These are phyloP conservation scores for Ichthyophthirius multifiliis DNA, from an alignment of 169 alveolate species.

Conservation along the genomic window DNA sequence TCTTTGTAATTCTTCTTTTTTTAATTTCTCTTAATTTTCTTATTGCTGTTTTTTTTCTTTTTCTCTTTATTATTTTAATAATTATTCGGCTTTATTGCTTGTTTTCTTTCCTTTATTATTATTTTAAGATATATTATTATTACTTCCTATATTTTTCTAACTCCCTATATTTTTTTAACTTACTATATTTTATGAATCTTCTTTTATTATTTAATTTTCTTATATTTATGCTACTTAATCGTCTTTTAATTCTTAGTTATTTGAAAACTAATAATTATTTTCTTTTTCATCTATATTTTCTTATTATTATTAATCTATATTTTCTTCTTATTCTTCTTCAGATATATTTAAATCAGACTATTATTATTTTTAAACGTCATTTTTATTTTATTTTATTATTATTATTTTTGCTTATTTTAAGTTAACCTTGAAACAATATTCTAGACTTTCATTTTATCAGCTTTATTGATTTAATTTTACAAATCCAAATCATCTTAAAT, in stretches of 20 bases:
- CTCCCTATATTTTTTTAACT: neutral
- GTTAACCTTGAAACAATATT: neutral
- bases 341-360: too few species aligned
- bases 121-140: neutral
- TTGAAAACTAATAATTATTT: neutral
- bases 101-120: slow-evolving; percentile 1
- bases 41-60: slow-evolving; percentile 6
- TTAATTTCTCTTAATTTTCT: neutral
- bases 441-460: neutral
- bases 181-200: neutral
- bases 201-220: neutral
- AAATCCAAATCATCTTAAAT: neutral
- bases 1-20: slow-evolving; percentile 14
- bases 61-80: neutral
- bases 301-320: neutral
- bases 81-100: neutral
- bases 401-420: neutral
- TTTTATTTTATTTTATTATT: neutral
- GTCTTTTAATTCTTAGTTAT: too few species aligned
- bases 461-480: neutral
- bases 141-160: neutral
- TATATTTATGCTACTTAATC: neutral
- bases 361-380: too few species aligned
- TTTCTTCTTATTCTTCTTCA: neutral
- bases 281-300: neutral